Conservation (phyloP, 1,284 basidiomycete species). For the Exobasidium cylindrosporum region DNA sequence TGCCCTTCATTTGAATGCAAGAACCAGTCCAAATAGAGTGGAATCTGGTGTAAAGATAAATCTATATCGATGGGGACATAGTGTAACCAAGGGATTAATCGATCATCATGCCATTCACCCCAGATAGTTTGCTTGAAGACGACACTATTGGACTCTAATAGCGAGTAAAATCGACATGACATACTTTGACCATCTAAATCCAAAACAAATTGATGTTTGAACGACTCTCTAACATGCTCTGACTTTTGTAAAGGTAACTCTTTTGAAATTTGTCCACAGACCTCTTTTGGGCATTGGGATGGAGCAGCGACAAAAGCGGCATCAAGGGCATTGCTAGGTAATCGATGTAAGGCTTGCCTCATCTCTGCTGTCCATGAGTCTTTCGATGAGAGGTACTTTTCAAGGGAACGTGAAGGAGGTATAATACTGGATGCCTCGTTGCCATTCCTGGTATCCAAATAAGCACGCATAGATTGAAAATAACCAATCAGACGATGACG, state of each 20-base stretch:
- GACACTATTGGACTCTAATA: neutral
- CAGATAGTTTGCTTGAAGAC: neutral
- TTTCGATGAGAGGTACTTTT: neutral
- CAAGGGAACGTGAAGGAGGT: too few relatives aligned
- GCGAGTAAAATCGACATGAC: neutral
- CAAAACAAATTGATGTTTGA: neutral
- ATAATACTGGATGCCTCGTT: too few relatives aligned
- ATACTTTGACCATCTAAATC: neutral
- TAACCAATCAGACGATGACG: neutral
- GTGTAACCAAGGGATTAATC: neutral
- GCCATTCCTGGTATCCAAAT: neutral
- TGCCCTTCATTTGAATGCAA: neutral
- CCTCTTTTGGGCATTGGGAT: neutral
- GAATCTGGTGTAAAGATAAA: neutral
- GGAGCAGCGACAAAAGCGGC: neutral
- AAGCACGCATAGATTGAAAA: neutral
- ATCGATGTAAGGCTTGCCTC: neutral
- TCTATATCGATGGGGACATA: slow-evolving; percentile 1
- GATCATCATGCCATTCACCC: slow-evolving; percentile 7
- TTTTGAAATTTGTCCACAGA: neutral
- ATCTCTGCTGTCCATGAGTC: neutral
- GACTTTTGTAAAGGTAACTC: neutral
- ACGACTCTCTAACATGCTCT: neutral
- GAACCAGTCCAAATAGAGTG: neutral
- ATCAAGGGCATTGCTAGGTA: neutral